These are phyloP conservation scores for Diospyros kaki DNA, from an alignment of 148 eudicot species.

Conservation along the genomic window DNA sequence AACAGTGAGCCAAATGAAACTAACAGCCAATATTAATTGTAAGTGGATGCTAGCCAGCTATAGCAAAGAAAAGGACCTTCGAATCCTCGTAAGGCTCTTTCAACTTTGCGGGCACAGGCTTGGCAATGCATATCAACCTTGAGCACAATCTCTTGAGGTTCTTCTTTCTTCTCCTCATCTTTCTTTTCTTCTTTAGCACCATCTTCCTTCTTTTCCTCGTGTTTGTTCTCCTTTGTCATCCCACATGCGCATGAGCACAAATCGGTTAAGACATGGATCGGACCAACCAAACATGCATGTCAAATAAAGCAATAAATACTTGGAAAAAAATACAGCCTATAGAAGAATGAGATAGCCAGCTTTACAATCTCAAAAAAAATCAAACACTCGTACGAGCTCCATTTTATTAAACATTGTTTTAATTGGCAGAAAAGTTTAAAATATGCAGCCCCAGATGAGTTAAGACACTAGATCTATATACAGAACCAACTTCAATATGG, in stretches of 20 bases:
- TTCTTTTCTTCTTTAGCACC: conserved; percentile 9
- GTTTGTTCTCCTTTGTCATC: conserved; percentile 14
- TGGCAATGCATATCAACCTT: conserved; percentile 78
- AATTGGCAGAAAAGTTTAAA: too few relatives aligned
- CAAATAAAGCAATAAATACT: background rate
- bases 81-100: conserved; percentile 41
- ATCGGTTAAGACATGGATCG: background rate
- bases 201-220: conserved; percentile 17
- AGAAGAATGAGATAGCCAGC: too few relatives aligned
- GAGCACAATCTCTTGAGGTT: conserved; percentile 39
- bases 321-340: too few relatives aligned
- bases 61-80: conserved; percentile 28
- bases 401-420: too few relatives aligned
- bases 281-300: background rate
- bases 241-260: background rate
- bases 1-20: too few relatives aligned
- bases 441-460: too few relatives aligned
- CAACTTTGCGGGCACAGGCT: conserved; percentile 70
- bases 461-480: too few relatives aligned
- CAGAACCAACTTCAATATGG: too few relatives aligned
- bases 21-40: background rate
- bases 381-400: too few relatives aligned
- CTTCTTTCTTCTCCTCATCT: conserved; percentile 21
- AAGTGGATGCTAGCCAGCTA: background rate
- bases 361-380: too few relatives aligned